These are phyloP conservation scores for Kodamaea jinghongensis DNA, from an alignment of 805 yeast species.

Conservation along the genomic window DNA sequence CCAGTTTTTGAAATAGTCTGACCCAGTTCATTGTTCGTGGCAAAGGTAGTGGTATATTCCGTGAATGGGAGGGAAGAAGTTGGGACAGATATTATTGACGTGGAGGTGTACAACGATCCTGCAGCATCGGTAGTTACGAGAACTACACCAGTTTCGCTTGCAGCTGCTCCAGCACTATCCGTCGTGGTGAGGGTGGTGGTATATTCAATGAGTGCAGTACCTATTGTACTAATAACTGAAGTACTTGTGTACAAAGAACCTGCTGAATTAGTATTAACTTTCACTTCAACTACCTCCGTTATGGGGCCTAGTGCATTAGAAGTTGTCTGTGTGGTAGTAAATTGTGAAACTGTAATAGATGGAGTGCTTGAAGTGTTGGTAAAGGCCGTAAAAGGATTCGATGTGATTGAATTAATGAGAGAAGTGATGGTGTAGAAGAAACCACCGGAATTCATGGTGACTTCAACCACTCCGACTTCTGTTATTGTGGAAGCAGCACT, in stretches of 20 bases:
- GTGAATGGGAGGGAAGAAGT: constrained; percentile 4
- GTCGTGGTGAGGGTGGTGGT: constrained; percentile 3
- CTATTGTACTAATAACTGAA: constrained; percentile 5
- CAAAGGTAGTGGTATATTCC: background rate
- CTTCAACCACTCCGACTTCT: constrained; percentile 10
- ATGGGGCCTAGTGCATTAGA: too few species aligned
- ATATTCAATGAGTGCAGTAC: constrained; percentile 1
- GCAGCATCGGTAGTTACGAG: constrained; percentile 17
- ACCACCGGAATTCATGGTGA: too few species aligned
- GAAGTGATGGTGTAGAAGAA: constrained; percentile 15
- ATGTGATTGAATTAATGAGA: background rate
- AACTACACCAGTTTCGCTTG: constrained; percentile 15
- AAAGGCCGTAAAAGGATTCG: background rate
- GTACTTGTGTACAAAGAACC: constrained; percentile 16
- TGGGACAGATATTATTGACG: constrained; percentile 4
- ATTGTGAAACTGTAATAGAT: constrained; percentile 9
- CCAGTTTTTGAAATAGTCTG: constrained; percentile 4
- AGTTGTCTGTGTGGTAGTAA: constrained; percentile 12
- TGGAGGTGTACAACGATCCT: constrained; percentile 14
- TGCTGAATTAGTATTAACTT: constrained; percentile 19
- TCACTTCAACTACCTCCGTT: constrained; percentile 13
- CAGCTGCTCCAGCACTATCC: background rate
- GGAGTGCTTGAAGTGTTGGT: constrained; percentile 12
- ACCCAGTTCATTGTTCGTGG: constrained; percentile 5
- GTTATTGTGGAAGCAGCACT: constrained; percentile 9